Evolutionary conservation across 768 basidiomycete species (phyloP), one percentile per base, ranked within the genome.

Genomic region (Albatrellus ellisii): DNA sequence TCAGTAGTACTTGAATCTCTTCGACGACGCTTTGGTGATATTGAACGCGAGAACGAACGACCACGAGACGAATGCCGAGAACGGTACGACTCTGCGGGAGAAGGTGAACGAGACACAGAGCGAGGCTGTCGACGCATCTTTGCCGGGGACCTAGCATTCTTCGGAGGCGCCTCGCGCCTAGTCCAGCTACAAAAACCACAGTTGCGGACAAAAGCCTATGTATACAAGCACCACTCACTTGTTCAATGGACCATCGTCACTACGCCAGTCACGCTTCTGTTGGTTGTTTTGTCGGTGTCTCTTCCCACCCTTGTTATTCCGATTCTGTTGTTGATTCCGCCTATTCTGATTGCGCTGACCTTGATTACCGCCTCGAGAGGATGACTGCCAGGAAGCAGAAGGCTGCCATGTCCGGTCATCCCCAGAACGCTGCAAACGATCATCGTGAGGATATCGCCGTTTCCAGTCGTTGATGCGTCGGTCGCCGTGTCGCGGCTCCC

Each of bases 401-500:
- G 81, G 80, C 49, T 81, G 79, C 81, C 81, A 84, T 44, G 74
- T 62, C 38, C 81, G 72, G 39, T 79, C 73, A 54, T 71, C 70
- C 15, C 54, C 28, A 11, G 51, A 43, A 39, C 55, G 50, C 24
- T 55, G 51, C 34, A 54, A 40, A 10, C 50, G 46, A 28, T 56
- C 59, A 15, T 54, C 53, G 42, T 49, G 50, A 36, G 42, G 6
- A 18, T 48, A 46, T 32, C 28, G 41, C 29, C 39, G 46, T 24
- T 49, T 50, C 43, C 47, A 35, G 22, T 50, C 49, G 31, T 36
- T 45, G 15, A 46, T 39, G 12, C 48, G 52, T 6, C 45, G 41
- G 24, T 43, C 43, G 20, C 31, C 41, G 29, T 48, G 51, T 32
- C 54, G 45, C 17, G 52, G 51, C 7, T 55, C 56, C 58, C 59